Evolutionary conservation across 495 filamentous ascomycete species (phyloP).

Genomic region (Usnea hakonensis): DNA sequence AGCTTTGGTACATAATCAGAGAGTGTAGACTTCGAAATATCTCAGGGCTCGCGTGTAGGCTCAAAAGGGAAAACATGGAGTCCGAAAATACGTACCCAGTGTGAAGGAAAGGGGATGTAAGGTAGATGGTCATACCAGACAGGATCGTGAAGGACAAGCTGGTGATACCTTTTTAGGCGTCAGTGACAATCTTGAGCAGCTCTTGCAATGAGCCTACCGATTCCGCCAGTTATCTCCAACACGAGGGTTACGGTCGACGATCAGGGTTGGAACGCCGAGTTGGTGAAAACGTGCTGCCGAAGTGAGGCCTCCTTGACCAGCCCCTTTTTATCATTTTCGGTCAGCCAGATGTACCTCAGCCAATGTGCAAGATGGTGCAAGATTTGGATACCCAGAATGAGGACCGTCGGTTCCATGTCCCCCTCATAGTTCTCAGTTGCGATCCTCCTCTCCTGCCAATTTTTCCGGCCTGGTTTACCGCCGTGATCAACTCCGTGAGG

Average conservation of each 20-base stretch:
- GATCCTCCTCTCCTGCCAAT: constrained; percentile 58
- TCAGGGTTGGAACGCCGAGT: constrained; percentile 53
- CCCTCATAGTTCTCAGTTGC: constrained; percentile 47
- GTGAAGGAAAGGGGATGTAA: constrained; percentile 59
- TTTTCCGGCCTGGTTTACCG: constrained; percentile 37
- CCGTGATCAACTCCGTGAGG: constrained; percentile 48
- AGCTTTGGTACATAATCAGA: no score
- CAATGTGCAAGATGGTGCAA: constrained; percentile 16
- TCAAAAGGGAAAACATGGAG: constrained; percentile 23
- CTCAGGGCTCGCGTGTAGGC: not conserved
- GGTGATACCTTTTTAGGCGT: constrained; percentile 32
- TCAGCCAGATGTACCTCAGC: not conserved
- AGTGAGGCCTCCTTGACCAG: constrained; percentile 49
- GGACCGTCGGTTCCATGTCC: constrained; percentile 50
- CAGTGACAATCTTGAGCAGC: not conserved
- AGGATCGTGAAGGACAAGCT: constrained; percentile 64
- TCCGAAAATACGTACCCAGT: no score
- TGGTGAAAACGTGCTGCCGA: constrained; percentile 64
- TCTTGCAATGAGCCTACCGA: constrained; percentile 41
- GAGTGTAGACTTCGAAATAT: no score
- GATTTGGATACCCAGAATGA: constrained; percentile 55
- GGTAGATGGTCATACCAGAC: constrained; percentile 73
- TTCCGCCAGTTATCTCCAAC: constrained; percentile 74
- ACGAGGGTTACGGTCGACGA: constrained; percentile 57
- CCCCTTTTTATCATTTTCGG: constrained; percentile 23